Percentiles rank a stretch among this genome's conserved stretches.
Evolutionary conservation across 805 yeast genomes (phyloP).

Genomic region (Candida patagonica): DNA sequence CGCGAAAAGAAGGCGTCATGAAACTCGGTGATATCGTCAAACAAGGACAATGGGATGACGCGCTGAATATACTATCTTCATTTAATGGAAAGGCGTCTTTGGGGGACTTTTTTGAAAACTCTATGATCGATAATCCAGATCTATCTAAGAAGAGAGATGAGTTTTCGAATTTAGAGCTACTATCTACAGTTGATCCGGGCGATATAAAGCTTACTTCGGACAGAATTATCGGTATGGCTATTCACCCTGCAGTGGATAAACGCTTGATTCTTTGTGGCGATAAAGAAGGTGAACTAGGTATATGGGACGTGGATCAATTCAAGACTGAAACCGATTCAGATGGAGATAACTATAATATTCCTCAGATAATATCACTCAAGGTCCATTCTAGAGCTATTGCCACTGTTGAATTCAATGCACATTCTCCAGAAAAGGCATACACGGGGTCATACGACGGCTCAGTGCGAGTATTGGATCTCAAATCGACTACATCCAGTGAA

Average conservation of each 20-base stretch:
- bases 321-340: conserved; percentile 29
- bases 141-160: conserved; percentile 44
- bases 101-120: conserved; percentile 27
- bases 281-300: conserved; percentile 74
- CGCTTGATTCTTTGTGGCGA: conserved; percentile 79
- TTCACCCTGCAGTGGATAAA: conserved; percentile 64
- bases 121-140: conserved; percentile 37
- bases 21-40: conserved; percentile 22
- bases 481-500: conserved; percentile 48
- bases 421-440: conserved; percentile 44
- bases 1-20: conserved; percentile 41
- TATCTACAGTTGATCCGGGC: conserved; percentile 48
- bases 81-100: conserved; percentile 26
- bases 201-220: conserved; percentile 57
- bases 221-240: conserved; percentile 61
- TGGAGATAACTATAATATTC: conserved; percentile 23
- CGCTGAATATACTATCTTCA: conserved; percentile 21
- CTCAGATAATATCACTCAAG: conserved; percentile 51
- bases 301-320: conserved; percentile 64
- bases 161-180: conserved; percentile 42
- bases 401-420: conserved; percentile 45
- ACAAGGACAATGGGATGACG: conserved; percentile 32
- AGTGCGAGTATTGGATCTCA: conserved; percentile 59
- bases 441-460: conserved; percentile 87
- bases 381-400: conserved; percentile 73